Conservation (phyloP, 352 stramenopile species). For the Phytophthora quininea region DNA sequence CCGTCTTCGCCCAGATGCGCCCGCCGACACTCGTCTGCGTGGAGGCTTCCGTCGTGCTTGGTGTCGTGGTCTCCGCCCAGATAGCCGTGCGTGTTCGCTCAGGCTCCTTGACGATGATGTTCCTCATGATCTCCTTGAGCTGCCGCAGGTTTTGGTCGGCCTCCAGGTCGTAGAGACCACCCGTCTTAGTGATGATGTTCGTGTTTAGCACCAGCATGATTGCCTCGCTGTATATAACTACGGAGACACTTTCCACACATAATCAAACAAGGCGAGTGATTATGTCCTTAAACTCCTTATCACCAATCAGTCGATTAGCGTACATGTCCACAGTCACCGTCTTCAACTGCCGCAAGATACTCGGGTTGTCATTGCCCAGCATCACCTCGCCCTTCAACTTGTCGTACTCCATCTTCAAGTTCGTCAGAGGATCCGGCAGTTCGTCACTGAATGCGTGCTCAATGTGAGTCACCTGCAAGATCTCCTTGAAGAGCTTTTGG, state of each 20-base stretch:
- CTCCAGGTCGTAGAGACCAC: slow-evolving; percentile 9
- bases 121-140: slow-evolving; percentile 7
- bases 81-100: too few relatives aligned
- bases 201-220: slow-evolving; percentile 6
- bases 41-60: not conserved
- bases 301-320: slow-evolving; percentile 9
- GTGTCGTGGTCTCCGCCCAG: too few relatives aligned
- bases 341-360: slow-evolving; percentile 15
- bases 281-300: slow-evolving; percentile 20
- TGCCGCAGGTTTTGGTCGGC: slow-evolving; percentile 13
- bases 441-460: slow-evolving; percentile 15
- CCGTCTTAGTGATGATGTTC: slow-evolving; percentile 1
- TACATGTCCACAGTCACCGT: slow-evolving; percentile 13
- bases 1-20: too few relatives aligned
- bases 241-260: not conserved
- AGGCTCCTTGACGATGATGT: slow-evolving; percentile 19
- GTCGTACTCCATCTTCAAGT: slow-evolving; percentile 12
- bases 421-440: slow-evolving; percentile 8
- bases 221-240: slow-evolving; percentile 6
- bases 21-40: not conserved
- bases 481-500: slow-evolving; percentile 19
- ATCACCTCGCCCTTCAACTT: slow-evolving; percentile 14
- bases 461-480: slow-evolving; percentile 16
- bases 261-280: too few relatives aligned
- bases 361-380: slow-evolving; percentile 17